phyloP scores from a whole-genome alignment of 371 early-diverging fungal species.

The Saksenaea oblongispora region DNA sequence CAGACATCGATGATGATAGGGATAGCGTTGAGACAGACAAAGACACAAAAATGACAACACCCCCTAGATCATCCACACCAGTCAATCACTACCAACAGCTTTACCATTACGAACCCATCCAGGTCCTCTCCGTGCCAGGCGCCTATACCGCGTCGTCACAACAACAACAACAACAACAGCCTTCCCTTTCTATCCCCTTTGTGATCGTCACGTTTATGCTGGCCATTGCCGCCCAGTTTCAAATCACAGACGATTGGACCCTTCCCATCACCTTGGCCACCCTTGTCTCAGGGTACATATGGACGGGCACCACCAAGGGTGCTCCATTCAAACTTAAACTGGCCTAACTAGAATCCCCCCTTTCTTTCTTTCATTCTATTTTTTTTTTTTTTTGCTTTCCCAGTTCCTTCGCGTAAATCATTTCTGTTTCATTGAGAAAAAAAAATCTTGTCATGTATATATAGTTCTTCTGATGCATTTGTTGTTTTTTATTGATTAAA shows the following conservation, averaged over 20 bases:
- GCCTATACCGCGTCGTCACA: neutral
- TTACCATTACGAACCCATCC: neutral
- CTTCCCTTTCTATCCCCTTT: neutral
- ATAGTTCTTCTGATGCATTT: no score
- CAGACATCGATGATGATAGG: constrained; percentile 9
- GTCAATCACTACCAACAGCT: neutral
- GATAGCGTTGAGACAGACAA: constrained; percentile 6
- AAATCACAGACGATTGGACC: constrained; percentile 55
- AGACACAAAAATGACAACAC: constrained; percentile 22
- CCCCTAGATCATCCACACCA: constrained; percentile 14
- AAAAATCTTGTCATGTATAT: no score
- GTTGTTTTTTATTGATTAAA: no score
- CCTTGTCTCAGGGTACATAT: constrained; percentile 43
- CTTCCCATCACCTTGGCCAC: constrained; percentile 47
- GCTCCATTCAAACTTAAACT: constrained; percentile 34
- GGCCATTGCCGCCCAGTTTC: constrained; percentile 14
- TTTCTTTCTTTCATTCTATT: neutral
- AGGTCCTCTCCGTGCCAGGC: neutral
- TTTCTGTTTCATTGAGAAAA: no score
- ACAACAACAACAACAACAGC: neutral
- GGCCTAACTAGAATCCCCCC: constrained; percentile 2
- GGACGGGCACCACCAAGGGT: constrained; percentile 38
- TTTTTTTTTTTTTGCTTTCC: neutral
- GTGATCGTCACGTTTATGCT: constrained; percentile 4
- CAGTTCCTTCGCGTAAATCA: no score